Percentiles rank a stretch among this genome's conserved stretches.
phyloP scores from a whole-genome alignment of 352 stramenopile species.

The Phytophthora melonis region DNA sequence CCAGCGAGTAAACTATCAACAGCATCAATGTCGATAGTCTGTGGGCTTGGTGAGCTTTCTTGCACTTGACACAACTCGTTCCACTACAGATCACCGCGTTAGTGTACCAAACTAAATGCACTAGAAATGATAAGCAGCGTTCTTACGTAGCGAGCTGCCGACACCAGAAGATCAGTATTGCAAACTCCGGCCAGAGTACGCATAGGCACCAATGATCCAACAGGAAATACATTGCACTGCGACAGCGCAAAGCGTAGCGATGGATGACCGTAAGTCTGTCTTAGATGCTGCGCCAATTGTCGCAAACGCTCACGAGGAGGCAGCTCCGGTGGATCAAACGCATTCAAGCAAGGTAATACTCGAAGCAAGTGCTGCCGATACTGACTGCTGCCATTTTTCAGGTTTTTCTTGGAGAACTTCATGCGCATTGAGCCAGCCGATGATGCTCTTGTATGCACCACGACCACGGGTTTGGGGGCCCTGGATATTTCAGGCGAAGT shows the following conservation, averaged over 20 bases:
- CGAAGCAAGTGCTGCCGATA: constrained; percentile 45
- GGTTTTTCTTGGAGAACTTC: constrained; percentile 48
- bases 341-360: constrained; percentile 35
- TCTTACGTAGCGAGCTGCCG: constrained; percentile 59
- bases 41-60: constrained; percentile 15
- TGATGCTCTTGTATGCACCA: constrained; percentile 34
- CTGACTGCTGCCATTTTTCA: constrained; percentile 36
- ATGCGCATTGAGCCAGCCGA: constrained; percentile 41
- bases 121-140: neutral
- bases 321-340: constrained; percentile 12
- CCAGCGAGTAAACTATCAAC: constrained; percentile 59
- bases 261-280: constrained; percentile 48
- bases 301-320: constrained; percentile 42
- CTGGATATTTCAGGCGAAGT: neutral
- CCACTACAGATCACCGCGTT: constrained; percentile 38
- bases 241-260: constrained; percentile 66
- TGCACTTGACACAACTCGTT: constrained; percentile 44
- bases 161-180: constrained; percentile 43
- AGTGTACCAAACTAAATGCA: constrained; percentile 1
- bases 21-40: constrained; percentile 67
- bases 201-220: constrained; percentile 39
- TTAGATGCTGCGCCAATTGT: constrained; percentile 51
- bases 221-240: constrained; percentile 55
- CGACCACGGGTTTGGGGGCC: constrained; percentile 32
- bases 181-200: constrained; percentile 47